A percentile compares a stretch with the other conserved stretches of the same genome.
phyloP scores from a whole-genome alignment of 2,329 filamentous ascomycete genomes.

The Aspergillus flavus region DNA sequence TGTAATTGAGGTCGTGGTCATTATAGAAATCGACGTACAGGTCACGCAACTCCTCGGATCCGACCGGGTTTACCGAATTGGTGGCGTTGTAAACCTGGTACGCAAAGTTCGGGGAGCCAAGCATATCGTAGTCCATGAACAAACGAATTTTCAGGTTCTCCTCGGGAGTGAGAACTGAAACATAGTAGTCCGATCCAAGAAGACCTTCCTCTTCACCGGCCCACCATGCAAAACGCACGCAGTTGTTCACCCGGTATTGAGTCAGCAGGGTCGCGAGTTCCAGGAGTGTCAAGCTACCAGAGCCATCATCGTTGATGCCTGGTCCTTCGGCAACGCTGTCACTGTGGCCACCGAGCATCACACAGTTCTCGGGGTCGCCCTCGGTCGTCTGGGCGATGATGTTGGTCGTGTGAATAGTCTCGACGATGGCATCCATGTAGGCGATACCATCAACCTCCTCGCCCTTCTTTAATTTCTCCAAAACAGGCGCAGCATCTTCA shows the following conservation, averaged over 20 bases:
- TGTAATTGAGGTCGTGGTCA: constrained; percentile 65
- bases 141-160: constrained; percentile 63
- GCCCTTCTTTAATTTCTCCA: constrained; percentile 56
- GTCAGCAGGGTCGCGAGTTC: constrained; percentile 63
- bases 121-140: constrained; percentile 74
- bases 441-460: constrained; percentile 43
- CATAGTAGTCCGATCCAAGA: constrained; percentile 61
- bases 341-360: constrained; percentile 62
- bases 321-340: constrained; percentile 64
- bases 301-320: constrained; percentile 78
- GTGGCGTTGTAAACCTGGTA: constrained; percentile 58
- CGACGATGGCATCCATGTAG: constrained; percentile 48
- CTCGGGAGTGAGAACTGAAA: constrained; percentile 47
- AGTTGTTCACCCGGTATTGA: constrained; percentile 74
- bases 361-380: constrained; percentile 60
- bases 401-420: constrained; percentile 55
- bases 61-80: constrained; percentile 58
- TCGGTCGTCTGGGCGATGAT: constrained; percentile 61
- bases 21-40: constrained; percentile 70
- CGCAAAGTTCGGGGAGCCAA: constrained; percentile 62
- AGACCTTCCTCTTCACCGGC: constrained; percentile 65
- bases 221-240: constrained; percentile 68
- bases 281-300: constrained; percentile 63
- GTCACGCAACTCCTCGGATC: constrained; percentile 69
- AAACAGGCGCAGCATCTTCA: constrained; percentile 60